Base-by-base conservation (phyloP, 2,329 filamentous ascomycete genomes). In the Fusarium albosuccineum region DNA sequence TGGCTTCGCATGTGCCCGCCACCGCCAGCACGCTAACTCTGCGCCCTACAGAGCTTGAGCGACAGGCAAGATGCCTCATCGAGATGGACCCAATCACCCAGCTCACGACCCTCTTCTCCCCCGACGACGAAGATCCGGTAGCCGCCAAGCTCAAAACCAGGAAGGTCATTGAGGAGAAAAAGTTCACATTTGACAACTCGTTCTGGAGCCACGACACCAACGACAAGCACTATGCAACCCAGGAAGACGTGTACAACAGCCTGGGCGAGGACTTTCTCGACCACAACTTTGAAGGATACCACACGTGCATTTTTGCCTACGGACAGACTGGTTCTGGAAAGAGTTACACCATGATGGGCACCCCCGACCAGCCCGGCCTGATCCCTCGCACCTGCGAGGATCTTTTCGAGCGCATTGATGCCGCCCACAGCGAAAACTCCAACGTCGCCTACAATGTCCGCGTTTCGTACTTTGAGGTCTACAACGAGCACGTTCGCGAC, bases 281-380 rank as follows among this genome's bases (percentile, higher is more conserved):
- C 79, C 96, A 99, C 85, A 99, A 99, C 82, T 99, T 99, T 74
- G 94, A 97, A 77, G 96, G 96, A 67, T 99, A 99, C 82, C 95
- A 99, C 80, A 99, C 96, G 0, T 99, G 96, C 79, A 99, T 99
- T 71, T 98, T 99, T 76, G 96, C 96, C 63, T 98, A 99, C 75
- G 96, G 96, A 10, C 96, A 99, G 83, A 99, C 96, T 0, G 96
- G 96, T 26, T 97, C 94, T 1, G 96, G 96, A 52, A 99, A 99
- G 83, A 97, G 93, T 77, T 99, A 98, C 81, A 97, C 96, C 41
- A 99, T 92, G 89, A 99, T 99, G 96, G 96, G 96, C 42, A 90
- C 86, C 2, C 85, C 90, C 6, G 92, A 96, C 30, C 88, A 97
- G 70, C 93, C 94, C 0, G 96, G 96, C 5, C 85, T 99, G 57